A percentile compares a stretch with the other conserved stretches of the same genome.
These are phyloP conservation scores for Saturnispora dispora DNA, from an alignment of 805 yeast species.

Conservation along the genomic window DNA sequence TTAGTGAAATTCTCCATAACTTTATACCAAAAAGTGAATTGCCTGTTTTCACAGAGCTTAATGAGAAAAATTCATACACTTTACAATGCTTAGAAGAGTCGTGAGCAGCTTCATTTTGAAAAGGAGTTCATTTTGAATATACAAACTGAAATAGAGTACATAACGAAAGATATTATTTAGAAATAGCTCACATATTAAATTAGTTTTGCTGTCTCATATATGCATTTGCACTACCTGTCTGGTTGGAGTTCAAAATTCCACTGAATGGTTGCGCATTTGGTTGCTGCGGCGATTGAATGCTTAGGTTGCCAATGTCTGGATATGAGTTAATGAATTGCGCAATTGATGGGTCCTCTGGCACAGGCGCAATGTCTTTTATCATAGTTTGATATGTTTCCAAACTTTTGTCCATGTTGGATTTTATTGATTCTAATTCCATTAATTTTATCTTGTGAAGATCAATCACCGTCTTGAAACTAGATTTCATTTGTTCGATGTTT, in stretches of 20 bases:
- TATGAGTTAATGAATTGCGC: conserved; percentile 10
- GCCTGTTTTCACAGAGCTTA: background rate
- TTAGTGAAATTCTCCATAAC: background rate
- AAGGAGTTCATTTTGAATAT: background rate
- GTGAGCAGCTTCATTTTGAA: background rate
- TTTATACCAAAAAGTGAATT: background rate
- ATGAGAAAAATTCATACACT: too few relatives aligned
- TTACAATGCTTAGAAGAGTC: background rate
- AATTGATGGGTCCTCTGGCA: conserved; percentile 11
- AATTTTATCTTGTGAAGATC: conserved; percentile 70
- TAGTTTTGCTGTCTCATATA: conserved; percentile 2
- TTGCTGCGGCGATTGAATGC: conserved; percentile 2
- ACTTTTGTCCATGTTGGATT: conserved; percentile 62
- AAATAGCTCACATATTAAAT: background rate
- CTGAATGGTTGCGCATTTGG: background rate
- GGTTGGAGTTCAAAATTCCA: conserved; percentile 8
- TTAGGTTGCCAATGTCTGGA: conserved; percentile 12
- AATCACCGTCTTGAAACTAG: conserved; percentile 61
- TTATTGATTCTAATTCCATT: conserved; percentile 66
- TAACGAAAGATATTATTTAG: background rate
- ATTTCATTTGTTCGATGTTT: conserved; percentile 61
- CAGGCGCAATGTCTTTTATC: conserved; percentile 18
- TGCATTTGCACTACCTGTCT: conserved; percentile 10
- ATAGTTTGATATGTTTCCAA: conserved; percentile 60
- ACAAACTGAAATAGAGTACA: background rate